Conservation (phyloP, 306 rosid species). For the Cicer cuneatum region DNA sequence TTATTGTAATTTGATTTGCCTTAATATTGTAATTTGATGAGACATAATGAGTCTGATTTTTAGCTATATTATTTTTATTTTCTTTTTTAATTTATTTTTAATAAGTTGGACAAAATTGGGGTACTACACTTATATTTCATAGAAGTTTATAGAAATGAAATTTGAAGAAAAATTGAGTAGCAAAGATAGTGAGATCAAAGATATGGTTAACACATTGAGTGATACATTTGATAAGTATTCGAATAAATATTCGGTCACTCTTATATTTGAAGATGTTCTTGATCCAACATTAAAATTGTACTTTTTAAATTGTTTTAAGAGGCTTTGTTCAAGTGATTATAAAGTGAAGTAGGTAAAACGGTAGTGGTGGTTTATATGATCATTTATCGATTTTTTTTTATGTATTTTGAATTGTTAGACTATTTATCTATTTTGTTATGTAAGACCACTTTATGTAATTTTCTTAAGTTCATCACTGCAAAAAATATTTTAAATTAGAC, state of each 20-base stretch:
- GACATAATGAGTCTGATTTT: no score
- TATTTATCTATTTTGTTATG: no score
- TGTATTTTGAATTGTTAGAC: no score
- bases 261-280: background rate
- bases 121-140: conserved; percentile 3
- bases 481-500: no score
- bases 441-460: no score
- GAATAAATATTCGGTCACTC: background rate
- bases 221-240: background rate
- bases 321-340: background rate
- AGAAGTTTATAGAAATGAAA: background rate
- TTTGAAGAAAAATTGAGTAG: background rate
- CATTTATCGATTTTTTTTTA: no score
- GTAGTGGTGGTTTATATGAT: background rate
- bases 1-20: no score
- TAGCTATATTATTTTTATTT: no score
- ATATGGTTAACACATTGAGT: background rate
- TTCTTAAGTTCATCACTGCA: no score
- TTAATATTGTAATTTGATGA: no score
- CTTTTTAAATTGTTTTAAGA: background rate
- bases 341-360: background rate
- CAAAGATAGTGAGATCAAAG: background rate
- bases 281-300: background rate
- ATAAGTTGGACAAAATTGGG: no score
- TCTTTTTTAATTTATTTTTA: no score